phyloP scores from a whole-genome alignment of 805 yeast species.

The Jamesozyma jinghongensis region DNA sequence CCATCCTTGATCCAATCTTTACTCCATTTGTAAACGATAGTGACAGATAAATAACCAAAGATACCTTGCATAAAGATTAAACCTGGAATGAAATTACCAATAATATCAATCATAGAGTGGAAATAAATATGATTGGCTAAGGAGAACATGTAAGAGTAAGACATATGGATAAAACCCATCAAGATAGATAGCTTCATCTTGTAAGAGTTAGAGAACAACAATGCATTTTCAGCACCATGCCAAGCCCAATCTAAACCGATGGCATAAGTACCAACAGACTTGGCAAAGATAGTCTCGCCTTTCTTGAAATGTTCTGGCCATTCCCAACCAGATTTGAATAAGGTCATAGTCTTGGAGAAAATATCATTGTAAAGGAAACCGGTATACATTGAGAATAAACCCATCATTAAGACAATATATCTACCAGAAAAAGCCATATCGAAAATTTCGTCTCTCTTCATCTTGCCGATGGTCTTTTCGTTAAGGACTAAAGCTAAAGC shows the following conservation, averaged over 20 bases:
- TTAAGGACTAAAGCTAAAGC: constrained; percentile 46
- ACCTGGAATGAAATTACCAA: constrained; percentile 70
- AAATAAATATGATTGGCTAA: constrained; percentile 52
- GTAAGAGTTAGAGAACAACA: constrained; percentile 61
- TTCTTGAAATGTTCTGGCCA: constrained; percentile 48
- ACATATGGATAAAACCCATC: constrained; percentile 71
- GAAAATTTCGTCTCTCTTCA: constrained; percentile 63
- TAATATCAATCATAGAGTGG: constrained; percentile 51
- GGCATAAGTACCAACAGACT: constrained; percentile 43
- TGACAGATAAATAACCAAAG: constrained; percentile 59
- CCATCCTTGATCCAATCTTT: constrained; percentile 58
- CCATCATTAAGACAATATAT: constrained; percentile 62
- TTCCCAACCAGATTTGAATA: constrained; percentile 63
- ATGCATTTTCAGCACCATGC: constrained; percentile 73
- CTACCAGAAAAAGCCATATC: constrained; percentile 72
- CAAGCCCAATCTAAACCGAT: constrained; percentile 65
- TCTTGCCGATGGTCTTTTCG: constrained; percentile 42
- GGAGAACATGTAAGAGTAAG: constrained; percentile 60
- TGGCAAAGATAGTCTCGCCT: constrained; percentile 42
- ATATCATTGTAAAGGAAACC: constrained; percentile 67
- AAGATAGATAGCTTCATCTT: constrained; percentile 69
- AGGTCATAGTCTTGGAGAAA: constrained; percentile 58
- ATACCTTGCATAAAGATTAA: constrained; percentile 66
- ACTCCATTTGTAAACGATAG: constrained; percentile 66
- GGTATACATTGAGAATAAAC: constrained; percentile 62